phyloP scores from a whole-genome alignment of 192 early-diverging fungal genomes.

The Geranomyces michiganensis region DNA sequence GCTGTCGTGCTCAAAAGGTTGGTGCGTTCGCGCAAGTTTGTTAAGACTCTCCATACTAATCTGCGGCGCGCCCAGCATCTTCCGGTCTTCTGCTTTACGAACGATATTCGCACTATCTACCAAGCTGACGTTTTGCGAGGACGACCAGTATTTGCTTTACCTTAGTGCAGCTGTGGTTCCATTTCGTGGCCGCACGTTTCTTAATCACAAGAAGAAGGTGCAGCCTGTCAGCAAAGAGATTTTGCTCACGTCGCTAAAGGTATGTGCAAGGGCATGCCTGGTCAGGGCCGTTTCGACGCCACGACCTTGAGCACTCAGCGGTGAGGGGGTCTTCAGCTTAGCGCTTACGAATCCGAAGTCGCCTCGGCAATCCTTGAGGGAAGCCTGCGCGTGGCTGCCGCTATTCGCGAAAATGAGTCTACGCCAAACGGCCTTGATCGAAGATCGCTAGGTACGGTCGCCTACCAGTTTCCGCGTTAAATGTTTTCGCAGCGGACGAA shows the following conservation, averaged over 20 bases:
- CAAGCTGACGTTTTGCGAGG: constrained; percentile 4
- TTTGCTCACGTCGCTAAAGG: constrained; percentile 4
- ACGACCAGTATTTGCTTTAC: constrained; percentile 25
- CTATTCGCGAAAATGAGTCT: not conserved
- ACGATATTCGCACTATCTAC: not conserved
- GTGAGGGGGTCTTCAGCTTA: too few species aligned
- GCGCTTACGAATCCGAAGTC: not conserved
- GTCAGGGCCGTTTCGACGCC: not conserved
- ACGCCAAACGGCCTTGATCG: not conserved
- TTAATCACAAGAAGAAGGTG: not conserved
- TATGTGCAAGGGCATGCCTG: not conserved
- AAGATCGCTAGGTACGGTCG: not conserved
- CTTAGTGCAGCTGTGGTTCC: constrained; percentile 5
- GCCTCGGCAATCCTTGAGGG: not conserved
- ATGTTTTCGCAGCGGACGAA: too few species aligned
- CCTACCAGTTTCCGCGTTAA: too few species aligned
- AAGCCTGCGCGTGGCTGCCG: not conserved
- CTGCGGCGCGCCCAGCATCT: constrained; percentile 2
- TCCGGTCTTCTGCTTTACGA: not conserved
- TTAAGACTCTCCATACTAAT: not conserved
- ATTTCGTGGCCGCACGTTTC: constrained; percentile 1
- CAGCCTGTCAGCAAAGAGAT: not conserved
- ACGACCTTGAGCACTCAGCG: not conserved
- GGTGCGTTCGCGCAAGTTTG: not conserved
- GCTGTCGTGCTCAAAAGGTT: not conserved